These are phyloP conservation scores for Nemania abortiva DNA, from an alignment of 2,329 filamentous ascomycete genomes.

Conservation along the genomic window DNA sequence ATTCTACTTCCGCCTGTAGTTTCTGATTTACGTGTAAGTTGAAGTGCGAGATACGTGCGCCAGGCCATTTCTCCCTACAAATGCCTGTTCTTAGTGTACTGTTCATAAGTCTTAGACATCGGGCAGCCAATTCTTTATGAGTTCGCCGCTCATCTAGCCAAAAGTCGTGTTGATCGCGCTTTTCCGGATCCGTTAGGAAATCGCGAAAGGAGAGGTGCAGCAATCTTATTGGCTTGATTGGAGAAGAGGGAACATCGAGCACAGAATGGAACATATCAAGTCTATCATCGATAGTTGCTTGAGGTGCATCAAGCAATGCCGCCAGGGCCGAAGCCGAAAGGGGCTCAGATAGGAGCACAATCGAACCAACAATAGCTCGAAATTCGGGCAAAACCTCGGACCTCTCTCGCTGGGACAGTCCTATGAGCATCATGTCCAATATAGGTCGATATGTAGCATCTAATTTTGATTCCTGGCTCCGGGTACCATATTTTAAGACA, in stretches of 20 bases:
- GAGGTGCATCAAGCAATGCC: slow-evolving; percentile 10
- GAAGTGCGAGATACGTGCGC: slow-evolving; percentile 48
- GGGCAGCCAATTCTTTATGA: slow-evolving; percentile 5
- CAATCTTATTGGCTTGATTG: slow-evolving; percentile 3
- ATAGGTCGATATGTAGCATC: slow-evolving; percentile 34
- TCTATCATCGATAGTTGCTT: not conserved
- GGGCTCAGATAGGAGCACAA: slow-evolving; percentile 22
- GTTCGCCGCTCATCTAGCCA: slow-evolving; percentile 29
- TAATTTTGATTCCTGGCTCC: slow-evolving; percentile 27
- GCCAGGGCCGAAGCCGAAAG: slow-evolving; percentile 15
- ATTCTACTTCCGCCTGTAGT: slow-evolving; percentile 40
- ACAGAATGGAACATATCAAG: slow-evolving; percentile 30
- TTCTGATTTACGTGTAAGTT: slow-evolving; percentile 21
- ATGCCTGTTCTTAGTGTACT: slow-evolving; percentile 1
- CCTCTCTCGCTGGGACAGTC: slow-evolving; percentile 3
- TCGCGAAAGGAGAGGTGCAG: slow-evolving; percentile 30
- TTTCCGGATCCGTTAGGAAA: slow-evolving; percentile 26
- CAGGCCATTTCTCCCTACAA: not conserved
- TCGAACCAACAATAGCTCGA: slow-evolving; percentile 13
- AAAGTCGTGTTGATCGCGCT: slow-evolving; percentile 13
- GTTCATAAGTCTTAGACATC: slow-evolving; percentile 51
- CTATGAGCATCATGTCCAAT: slow-evolving; percentile 13
- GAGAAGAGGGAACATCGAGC: slow-evolving; percentile 9
- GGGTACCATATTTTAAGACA: slow-evolving; percentile 15
- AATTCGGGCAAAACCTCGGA: slow-evolving; percentile 12